phyloP scores from a whole-genome alignment of 2,329 filamentous ascomycete species.

The Penicillium sp. region DNA sequence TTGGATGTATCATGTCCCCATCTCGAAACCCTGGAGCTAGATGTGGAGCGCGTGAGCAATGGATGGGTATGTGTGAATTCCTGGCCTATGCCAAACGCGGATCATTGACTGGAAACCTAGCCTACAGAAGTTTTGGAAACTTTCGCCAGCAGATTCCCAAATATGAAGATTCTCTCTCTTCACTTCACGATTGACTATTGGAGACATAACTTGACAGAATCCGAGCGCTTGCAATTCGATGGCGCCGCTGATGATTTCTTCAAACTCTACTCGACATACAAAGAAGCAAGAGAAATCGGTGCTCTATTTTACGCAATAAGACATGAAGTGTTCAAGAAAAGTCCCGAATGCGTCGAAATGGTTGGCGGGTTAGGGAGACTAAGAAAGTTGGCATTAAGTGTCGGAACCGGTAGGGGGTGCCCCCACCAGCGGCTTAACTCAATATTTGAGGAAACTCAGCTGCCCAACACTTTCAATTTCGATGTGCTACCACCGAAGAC shows the following conservation, averaged over 20 bases:
- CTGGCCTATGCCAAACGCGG: neutral
- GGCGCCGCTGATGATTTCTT: neutral
- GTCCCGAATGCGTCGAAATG: neutral
- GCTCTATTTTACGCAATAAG: neutral
- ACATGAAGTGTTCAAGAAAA: neutral
- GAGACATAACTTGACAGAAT: neutral
- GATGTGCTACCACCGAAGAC: neutral
- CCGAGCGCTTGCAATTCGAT: no score
- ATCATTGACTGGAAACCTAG: neutral
- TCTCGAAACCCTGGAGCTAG: neutral
- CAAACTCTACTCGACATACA: neutral
- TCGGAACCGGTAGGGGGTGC: neutral
- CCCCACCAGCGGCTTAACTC: no score
- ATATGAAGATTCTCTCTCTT: neutral
- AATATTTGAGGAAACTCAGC: neutral
- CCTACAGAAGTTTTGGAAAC: neutral
- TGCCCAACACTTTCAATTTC: neutral
- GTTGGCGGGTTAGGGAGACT: neutral
- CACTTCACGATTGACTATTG: neutral
- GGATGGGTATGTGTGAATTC: neutral
- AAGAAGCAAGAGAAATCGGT: neutral
- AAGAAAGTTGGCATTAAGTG: neutral
- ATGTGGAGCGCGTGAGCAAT: neutral
- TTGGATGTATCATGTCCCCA: neutral
- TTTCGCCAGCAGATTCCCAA: neutral